Conservation (phyloP, 768 basidiomycete species). For the Neoboletus brunneissimus region DNA sequence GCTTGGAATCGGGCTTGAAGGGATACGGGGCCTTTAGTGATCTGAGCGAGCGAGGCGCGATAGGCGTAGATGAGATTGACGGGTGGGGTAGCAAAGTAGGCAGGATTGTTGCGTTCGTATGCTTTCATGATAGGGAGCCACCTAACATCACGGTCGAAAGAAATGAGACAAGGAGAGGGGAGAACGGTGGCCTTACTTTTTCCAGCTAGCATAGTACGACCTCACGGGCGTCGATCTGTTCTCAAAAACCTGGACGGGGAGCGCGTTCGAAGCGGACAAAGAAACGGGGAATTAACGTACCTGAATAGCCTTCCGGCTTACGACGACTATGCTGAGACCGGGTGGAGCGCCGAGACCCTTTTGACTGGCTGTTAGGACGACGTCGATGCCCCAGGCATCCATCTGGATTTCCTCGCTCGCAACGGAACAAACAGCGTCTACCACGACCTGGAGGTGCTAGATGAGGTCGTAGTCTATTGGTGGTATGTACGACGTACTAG, state of each 20-base stretch:
- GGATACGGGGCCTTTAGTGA: slow-evolving; percentile 60
- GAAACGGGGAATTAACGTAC: slow-evolving; percentile 29
- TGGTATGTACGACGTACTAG: slow-evolving; percentile 45
- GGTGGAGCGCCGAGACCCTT: slow-evolving; percentile 94
- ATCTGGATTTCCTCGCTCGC: slow-evolving; percentile 94
- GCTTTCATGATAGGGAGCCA: slow-evolving; percentile 94
- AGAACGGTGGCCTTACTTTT: slow-evolving; percentile 47
- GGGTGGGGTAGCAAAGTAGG: slow-evolving; percentile 95
- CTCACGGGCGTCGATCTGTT: slow-evolving; percentile 48
- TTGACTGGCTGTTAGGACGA: slow-evolving; percentile 82
- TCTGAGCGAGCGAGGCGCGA: slow-evolving; percentile 71
- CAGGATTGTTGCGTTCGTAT: slow-evolving; percentile 77
- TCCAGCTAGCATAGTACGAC: slow-evolving; percentile 90
- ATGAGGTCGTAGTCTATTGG: background rate
- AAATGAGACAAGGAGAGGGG: background rate
- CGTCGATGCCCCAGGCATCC: slow-evolving; percentile 91
- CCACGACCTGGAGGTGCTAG: slow-evolving; percentile 50
- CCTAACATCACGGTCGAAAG: slow-evolving; percentile 34
- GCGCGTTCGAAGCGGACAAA: background rate
- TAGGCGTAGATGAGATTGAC: slow-evolving; percentile 94
- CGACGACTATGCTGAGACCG: slow-evolving; percentile 84
- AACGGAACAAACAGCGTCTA: slow-evolving; percentile 96
- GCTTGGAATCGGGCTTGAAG: slow-evolving; percentile 75
- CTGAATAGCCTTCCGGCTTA: slow-evolving; percentile 74
- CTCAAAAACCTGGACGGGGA: slow-evolving; percentile 8